Base-by-base conservation (phyloP, 129 eudicot species). In the Pittosporum tobira region DNA sequence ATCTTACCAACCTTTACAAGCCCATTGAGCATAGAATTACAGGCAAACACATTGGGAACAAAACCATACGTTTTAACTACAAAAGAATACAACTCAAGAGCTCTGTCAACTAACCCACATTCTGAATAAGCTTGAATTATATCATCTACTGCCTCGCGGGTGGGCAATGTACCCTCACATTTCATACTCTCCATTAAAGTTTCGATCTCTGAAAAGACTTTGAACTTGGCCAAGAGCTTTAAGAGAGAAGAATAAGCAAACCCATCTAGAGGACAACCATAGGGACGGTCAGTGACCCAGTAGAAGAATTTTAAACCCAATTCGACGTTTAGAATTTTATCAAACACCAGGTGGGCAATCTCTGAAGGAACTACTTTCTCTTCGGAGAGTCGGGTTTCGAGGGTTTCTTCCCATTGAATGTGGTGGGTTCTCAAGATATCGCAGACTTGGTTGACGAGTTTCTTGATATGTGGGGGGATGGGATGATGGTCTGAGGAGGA, bases 321-420 rank as follows among this genome's bases (percentile, higher is more conserved):
- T 5, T 59, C 73, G 13, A 42, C 71, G 68, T 81, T 73, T 4
- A 42, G 79, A 72, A 79, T 81, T 79, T 80, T 75, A 58, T 91
- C 96, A 62, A 91, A 81, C 83, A 91, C 88, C 1, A 71, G 69
- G 72, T 83, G 94, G 50, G 96, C 94, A 76, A 91, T 72, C 6
- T 91, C 94, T 7, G 96, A 80, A 4, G 88, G 85, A 51, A 75
- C 83, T 31, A 78, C 71, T 37, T 82, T 36, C 38, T 79, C 71
- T 27, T 72, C 64, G 0, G 86, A 79, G 43, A 86, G 64, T 0
- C 66, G 77, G 71, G 78, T 74, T 70, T 83, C 81, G 16, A 91
- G 79, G 0, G 81, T 62, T 54, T 77, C 61, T 67, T 91, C 88
- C 96, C 94, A 91, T 20, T 72, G 61, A 31, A 71, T n/a, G 50